Evolutionary conservation across 768 basidiomycete genomes (phyloP), one percentile per base, ranked within the genome.

Genomic region (Chiua virens): DNA sequence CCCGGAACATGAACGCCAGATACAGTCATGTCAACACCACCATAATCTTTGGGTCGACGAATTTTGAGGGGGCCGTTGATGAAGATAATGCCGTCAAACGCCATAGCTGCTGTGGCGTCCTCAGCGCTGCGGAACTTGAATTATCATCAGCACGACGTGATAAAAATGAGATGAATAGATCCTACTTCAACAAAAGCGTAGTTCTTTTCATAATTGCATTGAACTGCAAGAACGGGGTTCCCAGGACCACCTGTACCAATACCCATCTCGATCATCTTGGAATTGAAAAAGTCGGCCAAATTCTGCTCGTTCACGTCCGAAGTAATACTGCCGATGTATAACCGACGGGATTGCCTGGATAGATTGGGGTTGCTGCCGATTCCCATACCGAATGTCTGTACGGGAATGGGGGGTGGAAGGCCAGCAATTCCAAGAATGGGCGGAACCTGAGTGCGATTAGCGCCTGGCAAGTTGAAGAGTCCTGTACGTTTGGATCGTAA

Each of bases 171-270:
- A 49, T 4, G n/a, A 34, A 34, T 21, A 38, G 32, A 35, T 63
- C 78, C 56, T 66, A 96, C 96, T 79, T 99, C 97, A 46, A 98
- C 89, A 67, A 98, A 99, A 2, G 97, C 97, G 66, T 98, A 99
- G 61, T 92, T 94, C 78, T 98, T 99, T 71, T 98, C 97, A 62
- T 94, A 94, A 65, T 98, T 98, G 74, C 97, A 89, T 64, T 96
- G 93, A 6, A 97, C 93, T 18, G 88, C 88, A 28, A 95, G 79
- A 28, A 98, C 92, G 10, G 96, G 92, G 56, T 93, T 92, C 20
- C 92, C 93, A 21, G 89, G 82, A 18, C 79, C 82, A 25, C 86
- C 87, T 7, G 91, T 90, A 14, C 92, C 89, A 42, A 95, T 84
- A 55, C 79, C 79, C 85, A 91, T 90, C 71, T 98, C 93, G 36